Conservation (phyloP, 345 rosid genomes). For the Crucihimalaya himalaica region DNA sequence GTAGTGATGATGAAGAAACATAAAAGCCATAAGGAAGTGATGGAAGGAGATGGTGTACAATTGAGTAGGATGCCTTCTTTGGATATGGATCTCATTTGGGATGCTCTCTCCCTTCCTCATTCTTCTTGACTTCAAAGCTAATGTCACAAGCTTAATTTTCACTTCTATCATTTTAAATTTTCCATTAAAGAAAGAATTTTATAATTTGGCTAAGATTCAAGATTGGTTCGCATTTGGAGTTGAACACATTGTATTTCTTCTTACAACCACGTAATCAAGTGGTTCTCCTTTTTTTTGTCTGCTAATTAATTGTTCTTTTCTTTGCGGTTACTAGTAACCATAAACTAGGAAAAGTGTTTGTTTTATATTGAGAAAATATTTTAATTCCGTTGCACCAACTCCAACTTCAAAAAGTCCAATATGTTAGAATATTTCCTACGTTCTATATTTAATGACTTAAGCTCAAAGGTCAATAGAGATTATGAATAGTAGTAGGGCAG, state of each 20-base stretch:
- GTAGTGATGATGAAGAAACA: slow-evolving; percentile 40
- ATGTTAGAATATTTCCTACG: neutral
- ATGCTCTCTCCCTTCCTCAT: slow-evolving; percentile 67
- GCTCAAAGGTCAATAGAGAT: slow-evolving; percentile 17
- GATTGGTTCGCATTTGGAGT: slow-evolving; percentile 5
- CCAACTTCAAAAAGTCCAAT: slow-evolving; percentile 30
- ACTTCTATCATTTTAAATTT: neutral
- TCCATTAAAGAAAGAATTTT: neutral
- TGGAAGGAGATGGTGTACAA: slow-evolving; percentile 68
- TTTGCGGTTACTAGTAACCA: slow-evolving; percentile 30
- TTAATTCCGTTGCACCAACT: slow-evolving; percentile 36
- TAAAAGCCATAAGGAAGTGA: slow-evolving; percentile 38
- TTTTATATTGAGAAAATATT: neutral
- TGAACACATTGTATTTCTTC: slow-evolving; percentile 21
- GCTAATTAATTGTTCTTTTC: slow-evolving; percentile 27
- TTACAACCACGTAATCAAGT: slow-evolving; percentile 17
- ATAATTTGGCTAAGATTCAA: slow-evolving; percentile 26
- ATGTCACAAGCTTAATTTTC: slow-evolving; percentile 11
- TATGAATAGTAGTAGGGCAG: neutral
- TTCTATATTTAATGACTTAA: neutral
- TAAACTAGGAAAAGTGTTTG: slow-evolving; percentile 20
- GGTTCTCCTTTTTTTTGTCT: slow-evolving; percentile 22
- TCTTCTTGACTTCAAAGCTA: slow-evolving; percentile 47
- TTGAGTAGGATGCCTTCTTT: slow-evolving; percentile 95
- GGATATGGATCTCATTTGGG: slow-evolving; percentile 99